Conservation (phyloP, 202 grass and related monocot genomes). For the Carex sylvatica region DNA sequence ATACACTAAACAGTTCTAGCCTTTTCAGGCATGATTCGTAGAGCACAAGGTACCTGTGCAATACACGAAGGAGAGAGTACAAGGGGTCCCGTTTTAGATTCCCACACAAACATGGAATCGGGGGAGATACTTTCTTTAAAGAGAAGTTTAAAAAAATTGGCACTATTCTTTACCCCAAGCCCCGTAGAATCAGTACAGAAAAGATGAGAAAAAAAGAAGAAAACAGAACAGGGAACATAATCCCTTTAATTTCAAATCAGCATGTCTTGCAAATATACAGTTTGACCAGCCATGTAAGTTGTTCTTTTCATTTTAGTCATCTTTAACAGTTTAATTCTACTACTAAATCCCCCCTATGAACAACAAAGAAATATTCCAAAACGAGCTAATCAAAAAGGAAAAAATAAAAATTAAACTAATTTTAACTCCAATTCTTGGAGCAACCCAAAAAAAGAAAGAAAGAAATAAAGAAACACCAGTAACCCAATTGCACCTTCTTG, state of each 20-base stretch:
- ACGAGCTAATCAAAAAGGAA: not conserved
- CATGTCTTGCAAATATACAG: slow-evolving; percentile 7
- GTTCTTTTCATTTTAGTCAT: not conserved
- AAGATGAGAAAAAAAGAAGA: too few species aligned
- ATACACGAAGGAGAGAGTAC: not conserved
- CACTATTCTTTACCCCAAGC: too few species aligned
- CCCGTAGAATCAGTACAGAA: too few species aligned
- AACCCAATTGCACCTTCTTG: slow-evolving; percentile 15
- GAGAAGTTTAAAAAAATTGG: not conserved
- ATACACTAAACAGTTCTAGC: too few species aligned
- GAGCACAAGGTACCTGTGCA: not conserved
- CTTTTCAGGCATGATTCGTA: not conserved
- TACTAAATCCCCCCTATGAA: slow-evolving; percentile 6
- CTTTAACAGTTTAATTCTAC: slow-evolving; percentile 6
- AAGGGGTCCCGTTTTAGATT: not conserved
- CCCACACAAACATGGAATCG: not conserved
- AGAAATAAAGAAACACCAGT: not conserved
- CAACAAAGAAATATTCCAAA: slow-evolving; percentile 15
- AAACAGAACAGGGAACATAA: not conserved
- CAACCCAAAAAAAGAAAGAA: not conserved
- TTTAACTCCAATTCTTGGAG: slow-evolving; percentile 19
- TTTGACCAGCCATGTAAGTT: not conserved
- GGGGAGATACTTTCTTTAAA: not conserved
- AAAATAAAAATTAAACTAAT: not conserved
- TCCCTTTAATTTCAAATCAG: not conserved